A percentile compares a stretch with the other conserved stretches of the same genome.
Conservation (phyloP, 345 rosid genomes). For the Garcia nutans region DNA sequence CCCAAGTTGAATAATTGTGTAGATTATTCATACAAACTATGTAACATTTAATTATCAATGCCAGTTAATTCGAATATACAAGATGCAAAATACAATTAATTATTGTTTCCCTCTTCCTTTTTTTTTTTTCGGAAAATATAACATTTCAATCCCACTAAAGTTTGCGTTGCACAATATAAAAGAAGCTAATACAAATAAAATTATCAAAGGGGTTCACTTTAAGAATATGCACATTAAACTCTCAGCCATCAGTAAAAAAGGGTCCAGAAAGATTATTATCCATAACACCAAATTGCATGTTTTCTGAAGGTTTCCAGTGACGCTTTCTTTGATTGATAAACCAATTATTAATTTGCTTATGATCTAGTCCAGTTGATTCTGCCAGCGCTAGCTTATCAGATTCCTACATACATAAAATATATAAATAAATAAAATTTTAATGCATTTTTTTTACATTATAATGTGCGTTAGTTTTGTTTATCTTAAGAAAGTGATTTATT, state of each 20-base stretch:
- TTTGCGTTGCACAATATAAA: slow-evolving; percentile 18
- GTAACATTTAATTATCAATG: slow-evolving; percentile 13
- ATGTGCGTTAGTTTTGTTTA: too few relatives aligned
- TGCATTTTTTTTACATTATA: too few relatives aligned
- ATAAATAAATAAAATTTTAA: neutral
- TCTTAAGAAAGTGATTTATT: too few relatives aligned
- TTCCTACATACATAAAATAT: slow-evolving; percentile 20
- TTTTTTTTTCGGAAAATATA: neutral
- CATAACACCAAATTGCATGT: slow-evolving; percentile 28
- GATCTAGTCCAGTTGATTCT: slow-evolving; percentile 37
- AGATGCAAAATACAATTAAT: slow-evolving; percentile 22
- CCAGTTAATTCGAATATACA: slow-evolving; percentile 21
- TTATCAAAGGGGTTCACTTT: neutral
- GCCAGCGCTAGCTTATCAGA: slow-evolving; percentile 35
- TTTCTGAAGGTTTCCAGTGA: slow-evolving; percentile 36
- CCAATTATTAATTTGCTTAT: slow-evolving; percentile 40
- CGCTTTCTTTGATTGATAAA: slow-evolving; percentile 38
- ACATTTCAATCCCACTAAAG: slow-evolving; percentile 17
- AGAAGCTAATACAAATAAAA: neutral
- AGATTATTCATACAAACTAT: slow-evolving; percentile 8
- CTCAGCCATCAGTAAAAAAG: slow-evolving; percentile 23
- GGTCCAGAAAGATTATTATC: slow-evolving; percentile 28
- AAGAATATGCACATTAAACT: slow-evolving; percentile 19
- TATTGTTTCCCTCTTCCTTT: neutral
- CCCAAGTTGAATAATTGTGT: neutral